Percentiles rank a stretch among this genome's conserved stretches.
These are phyloP conservation scores for Chalara sp. DNA, from an alignment of 2,329 filamentous ascomycete species.

Conservation along the genomic window DNA sequence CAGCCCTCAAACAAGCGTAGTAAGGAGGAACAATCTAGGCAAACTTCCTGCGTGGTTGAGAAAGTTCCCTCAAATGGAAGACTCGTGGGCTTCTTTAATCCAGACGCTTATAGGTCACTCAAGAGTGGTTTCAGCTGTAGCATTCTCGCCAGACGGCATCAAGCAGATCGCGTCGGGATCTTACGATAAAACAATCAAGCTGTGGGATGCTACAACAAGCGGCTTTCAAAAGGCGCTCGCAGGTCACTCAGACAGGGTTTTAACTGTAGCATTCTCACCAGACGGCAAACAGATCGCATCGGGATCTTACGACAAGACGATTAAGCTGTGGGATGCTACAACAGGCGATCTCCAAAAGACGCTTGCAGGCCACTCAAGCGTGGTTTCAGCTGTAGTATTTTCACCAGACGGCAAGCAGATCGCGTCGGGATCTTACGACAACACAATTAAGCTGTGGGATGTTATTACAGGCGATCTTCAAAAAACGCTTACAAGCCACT, in stretches of 20 bases:
- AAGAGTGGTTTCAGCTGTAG: not conserved
- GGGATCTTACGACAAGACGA: not conserved
- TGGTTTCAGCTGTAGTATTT: constrained; percentile 2
- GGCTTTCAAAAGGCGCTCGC: not conserved
- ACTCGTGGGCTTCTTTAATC: constrained; percentile 10
- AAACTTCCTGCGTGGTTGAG: constrained; percentile 10
- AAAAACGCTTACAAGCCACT: not conserved
- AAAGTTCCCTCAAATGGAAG: constrained; percentile 8
- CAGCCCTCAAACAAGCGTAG: constrained; percentile 10
- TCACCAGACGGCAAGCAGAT: constrained; percentile 3
- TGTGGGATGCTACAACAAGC: not conserved
- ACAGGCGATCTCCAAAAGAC: not conserved
- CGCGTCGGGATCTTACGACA: not conserved
- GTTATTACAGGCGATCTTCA: not conserved
- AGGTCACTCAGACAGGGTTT: constrained; percentile 3
- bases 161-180: not conserved
- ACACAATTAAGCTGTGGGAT: not conserved
- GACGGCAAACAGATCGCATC: not conserved
- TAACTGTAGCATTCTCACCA: not conserved
- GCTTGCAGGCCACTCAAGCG: not conserved
- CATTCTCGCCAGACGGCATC: constrained; percentile 3
- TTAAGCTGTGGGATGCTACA: not conserved
- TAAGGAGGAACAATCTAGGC: constrained; percentile 11
- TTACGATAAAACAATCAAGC: not conserved
- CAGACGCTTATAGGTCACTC: constrained; percentile 5